Conservation (phyloP, 805 yeast genomes). For the Diddensiella caesifluorescens region DNA sequence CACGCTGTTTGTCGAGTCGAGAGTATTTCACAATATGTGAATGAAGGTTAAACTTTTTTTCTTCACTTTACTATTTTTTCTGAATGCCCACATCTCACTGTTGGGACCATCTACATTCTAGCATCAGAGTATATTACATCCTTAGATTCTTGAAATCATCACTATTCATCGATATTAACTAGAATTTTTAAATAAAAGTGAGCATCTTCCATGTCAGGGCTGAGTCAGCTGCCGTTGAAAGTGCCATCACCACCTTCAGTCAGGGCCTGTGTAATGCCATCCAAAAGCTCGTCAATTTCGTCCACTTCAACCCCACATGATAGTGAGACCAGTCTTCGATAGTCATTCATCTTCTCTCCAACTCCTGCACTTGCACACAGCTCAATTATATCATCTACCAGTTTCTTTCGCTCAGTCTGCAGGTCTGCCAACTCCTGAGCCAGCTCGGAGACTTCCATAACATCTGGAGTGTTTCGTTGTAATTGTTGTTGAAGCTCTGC, state of each 20-base stretch:
- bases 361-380: constrained; percentile 42
- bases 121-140: too few species aligned
- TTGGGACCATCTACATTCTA: too few species aligned
- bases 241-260: constrained; percentile 16
- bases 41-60: too few species aligned
- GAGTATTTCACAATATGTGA: too few species aligned
- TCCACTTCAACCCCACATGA: constrained; percentile 75
- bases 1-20: too few species aligned
- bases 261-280: constrained; percentile 60
- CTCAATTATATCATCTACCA: constrained; percentile 46
- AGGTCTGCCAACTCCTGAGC: constrained; percentile 37
- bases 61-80: too few species aligned
- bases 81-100: too few species aligned
- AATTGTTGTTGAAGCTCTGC: constrained; percentile 22
- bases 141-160: too few species aligned
- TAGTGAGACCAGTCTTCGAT: constrained; percentile 69
- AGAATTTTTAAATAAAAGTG: too few species aligned
- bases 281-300: constrained; percentile 73
- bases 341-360: constrained; percentile 63
- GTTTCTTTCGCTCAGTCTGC: constrained; percentile 39
- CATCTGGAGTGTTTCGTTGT: constrained; percentile 5
- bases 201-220: too few species aligned
- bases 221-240: too few species aligned
- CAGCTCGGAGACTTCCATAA: constrained; percentile 20
- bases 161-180: too few species aligned